phyloP scores from a whole-genome alignment of 306 rosid species.

The Gleditsia sinensis region DNA sequence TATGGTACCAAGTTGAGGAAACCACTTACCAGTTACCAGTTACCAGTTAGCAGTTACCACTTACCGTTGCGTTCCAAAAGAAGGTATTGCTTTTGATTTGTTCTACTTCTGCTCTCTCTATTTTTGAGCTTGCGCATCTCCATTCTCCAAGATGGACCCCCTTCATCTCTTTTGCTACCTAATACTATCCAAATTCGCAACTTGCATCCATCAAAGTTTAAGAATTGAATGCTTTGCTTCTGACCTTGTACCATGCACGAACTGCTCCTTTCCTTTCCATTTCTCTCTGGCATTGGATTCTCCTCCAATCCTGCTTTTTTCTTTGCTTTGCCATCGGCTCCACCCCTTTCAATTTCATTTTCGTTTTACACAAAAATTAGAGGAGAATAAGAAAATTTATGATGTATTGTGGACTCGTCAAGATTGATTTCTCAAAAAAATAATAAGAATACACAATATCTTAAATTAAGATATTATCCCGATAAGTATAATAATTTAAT shows the following conservation, averaged over 20 bases:
- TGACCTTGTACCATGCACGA: neutral
- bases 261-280: neutral
- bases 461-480: too few relatives aligned
- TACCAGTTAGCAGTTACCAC: neutral
- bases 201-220: neutral
- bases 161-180: too few relatives aligned
- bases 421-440: too few relatives aligned
- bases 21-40: neutral
- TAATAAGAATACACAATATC: too few relatives aligned
- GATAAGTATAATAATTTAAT: too few relatives aligned
- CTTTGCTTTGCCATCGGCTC: neutral
- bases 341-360: neutral
- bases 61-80: too few relatives aligned
- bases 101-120: too few relatives aligned
- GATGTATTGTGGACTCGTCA: too few relatives aligned
- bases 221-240: neutral
- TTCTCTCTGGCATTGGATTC: neutral
- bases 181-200: neutral
- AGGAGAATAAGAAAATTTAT: too few relatives aligned
- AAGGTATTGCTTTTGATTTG: neutral
- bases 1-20: neutral
- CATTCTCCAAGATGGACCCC: too few relatives aligned
- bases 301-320: neutral
- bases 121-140: too few relatives aligned
- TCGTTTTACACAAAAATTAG: too few relatives aligned